Evolutionary conservation across 2,329 filamentous ascomycete species (phyloP).

Genomic region (Diaporthe caulivora): DNA sequence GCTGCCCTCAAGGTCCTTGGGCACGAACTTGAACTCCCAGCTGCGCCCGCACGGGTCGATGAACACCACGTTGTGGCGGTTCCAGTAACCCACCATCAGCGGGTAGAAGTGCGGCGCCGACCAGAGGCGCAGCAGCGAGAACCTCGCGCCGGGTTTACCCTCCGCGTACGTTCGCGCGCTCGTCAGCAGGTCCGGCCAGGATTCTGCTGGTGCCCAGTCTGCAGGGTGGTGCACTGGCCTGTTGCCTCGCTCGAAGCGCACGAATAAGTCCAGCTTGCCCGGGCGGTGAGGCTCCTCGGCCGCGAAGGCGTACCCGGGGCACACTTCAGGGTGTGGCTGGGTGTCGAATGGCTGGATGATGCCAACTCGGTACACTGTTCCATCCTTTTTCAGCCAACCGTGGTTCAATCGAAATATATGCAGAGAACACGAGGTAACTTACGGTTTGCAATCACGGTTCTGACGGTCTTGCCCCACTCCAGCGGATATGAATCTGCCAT

Average conservation of each 20-base stretch:
- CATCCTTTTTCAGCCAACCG: not conserved
- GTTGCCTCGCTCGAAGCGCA: constrained; percentile 51
- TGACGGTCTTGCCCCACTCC: not conserved
- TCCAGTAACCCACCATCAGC: constrained; percentile 56
- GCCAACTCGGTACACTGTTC: constrained; percentile 59
- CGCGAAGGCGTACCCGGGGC: constrained; percentile 53
- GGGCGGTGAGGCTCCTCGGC: constrained; percentile 51
- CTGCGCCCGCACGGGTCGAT: constrained; percentile 55
- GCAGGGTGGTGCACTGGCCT: not conserved
- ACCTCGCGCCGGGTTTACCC: constrained; percentile 51
- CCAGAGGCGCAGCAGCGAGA: constrained; percentile 60
- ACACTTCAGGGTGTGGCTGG: constrained; percentile 45
- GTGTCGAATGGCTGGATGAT: constrained; percentile 50
- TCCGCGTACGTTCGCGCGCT: constrained; percentile 27
- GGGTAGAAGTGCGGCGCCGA: constrained; percentile 63
- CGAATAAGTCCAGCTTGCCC: constrained; percentile 55
- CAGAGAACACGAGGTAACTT: not conserved
- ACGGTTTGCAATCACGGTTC: constrained; percentile 14
- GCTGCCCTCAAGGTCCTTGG: constrained; percentile 58
- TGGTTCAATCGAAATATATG: not conserved
- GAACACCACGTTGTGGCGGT: constrained; percentile 53
- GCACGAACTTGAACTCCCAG: constrained; percentile 62
- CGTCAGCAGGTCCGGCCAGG: constrained; percentile 21
- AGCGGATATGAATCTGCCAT: not conserved
- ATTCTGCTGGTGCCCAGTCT: not conserved